These are phyloP conservation scores for Fusarium sp. DNA, from an alignment of 2,329 filamentous ascomycete species.

Conservation along the genomic window DNA sequence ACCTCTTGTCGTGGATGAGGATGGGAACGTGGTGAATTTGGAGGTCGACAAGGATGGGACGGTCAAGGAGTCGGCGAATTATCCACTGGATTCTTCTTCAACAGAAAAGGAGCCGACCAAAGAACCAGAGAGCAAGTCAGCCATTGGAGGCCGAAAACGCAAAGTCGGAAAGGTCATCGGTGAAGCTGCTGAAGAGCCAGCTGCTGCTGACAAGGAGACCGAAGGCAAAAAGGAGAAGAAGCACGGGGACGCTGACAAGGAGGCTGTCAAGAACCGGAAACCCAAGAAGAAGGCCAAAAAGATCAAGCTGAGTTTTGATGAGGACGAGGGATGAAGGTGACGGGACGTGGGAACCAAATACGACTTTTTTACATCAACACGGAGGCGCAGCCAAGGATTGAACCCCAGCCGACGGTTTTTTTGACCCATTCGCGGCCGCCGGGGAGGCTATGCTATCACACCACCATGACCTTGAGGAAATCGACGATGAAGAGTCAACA, in stretches of 20 bases:
- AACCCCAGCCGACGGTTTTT: neutral
- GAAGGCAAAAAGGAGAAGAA: conserved; percentile 25
- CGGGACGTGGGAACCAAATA: conserved; percentile 2
- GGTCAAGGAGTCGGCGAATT: conserved; percentile 47
- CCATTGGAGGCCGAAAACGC: conserved; percentile 59
- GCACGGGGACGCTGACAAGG: conserved; percentile 40
- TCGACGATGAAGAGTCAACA: neutral
- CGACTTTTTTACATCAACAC: neutral
- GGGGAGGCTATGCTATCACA: conserved; percentile 7
- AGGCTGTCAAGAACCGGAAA: conserved; percentile 45
- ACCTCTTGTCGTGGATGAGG: conserved; percentile 77
- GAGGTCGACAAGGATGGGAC: conserved; percentile 55
- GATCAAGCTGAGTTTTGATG: conserved; percentile 72
- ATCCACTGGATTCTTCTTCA: conserved; percentile 34
- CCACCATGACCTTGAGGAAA: neutral
- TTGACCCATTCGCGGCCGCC: neutral
- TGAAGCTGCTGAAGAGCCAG: conserved; percentile 44
- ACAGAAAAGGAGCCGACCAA: conserved; percentile 47
- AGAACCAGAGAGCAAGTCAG: conserved; percentile 42
- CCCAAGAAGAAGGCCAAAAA: conserved; percentile 66
- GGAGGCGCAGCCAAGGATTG: neutral
- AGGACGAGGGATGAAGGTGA: conserved; percentile 59
- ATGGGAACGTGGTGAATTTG: conserved; percentile 67
- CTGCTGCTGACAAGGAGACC: conserved; percentile 15
- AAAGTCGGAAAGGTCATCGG: conserved; percentile 55